A percentile compares a stretch with the other conserved stretches of the same genome.
phyloP scores from a whole-genome alignment of 345 rosid species.

The Limnanthes douglasii region DNA sequence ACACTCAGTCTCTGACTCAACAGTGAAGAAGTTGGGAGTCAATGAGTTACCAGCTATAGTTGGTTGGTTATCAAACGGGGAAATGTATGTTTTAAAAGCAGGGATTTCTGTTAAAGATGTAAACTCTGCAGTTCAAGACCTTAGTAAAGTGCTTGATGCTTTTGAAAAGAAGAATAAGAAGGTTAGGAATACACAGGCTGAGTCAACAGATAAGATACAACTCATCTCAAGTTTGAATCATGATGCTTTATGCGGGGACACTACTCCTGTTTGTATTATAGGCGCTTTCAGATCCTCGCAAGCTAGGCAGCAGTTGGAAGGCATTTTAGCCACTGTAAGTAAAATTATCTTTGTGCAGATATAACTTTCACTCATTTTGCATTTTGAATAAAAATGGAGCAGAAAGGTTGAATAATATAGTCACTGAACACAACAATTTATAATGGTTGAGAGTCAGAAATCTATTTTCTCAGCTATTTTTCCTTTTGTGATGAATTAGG shows the following conservation, averaged over 20 bases:
- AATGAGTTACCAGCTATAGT: conserved; percentile 73
- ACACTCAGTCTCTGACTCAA: conserved; percentile 39
- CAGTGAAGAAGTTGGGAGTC: conserved; percentile 41
- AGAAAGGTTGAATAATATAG: too few relatives aligned
- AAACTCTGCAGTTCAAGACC: conserved; percentile 53
- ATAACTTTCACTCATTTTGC: not conserved
- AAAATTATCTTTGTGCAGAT: not conserved
- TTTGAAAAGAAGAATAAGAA: conserved; percentile 71
- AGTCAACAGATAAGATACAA: conserved; percentile 25
- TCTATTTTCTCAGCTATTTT: too few relatives aligned
- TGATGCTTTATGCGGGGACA: conserved; percentile 51
- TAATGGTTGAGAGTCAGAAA: too few relatives aligned
- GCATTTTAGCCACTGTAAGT: conserved; percentile 42
- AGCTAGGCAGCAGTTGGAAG: conserved; percentile 47
- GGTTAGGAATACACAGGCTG: conserved; percentile 17
- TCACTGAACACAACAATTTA: too few relatives aligned
- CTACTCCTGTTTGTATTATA: conserved; percentile 59
- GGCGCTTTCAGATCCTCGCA: conserved; percentile 61
- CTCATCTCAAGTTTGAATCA: conserved; percentile 35
- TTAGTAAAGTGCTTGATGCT: conserved; percentile 43
- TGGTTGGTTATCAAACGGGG: conserved; percentile 81
- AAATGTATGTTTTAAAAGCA: conserved; percentile 42
- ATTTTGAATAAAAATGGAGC: not conserved
- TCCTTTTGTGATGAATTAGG: too few relatives aligned
- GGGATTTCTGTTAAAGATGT: conserved; percentile 68